These are phyloP conservation scores for Yamadazyma taylorii DNA, from an alignment of 1,139 yeast species.

Conservation along the genomic window DNA sequence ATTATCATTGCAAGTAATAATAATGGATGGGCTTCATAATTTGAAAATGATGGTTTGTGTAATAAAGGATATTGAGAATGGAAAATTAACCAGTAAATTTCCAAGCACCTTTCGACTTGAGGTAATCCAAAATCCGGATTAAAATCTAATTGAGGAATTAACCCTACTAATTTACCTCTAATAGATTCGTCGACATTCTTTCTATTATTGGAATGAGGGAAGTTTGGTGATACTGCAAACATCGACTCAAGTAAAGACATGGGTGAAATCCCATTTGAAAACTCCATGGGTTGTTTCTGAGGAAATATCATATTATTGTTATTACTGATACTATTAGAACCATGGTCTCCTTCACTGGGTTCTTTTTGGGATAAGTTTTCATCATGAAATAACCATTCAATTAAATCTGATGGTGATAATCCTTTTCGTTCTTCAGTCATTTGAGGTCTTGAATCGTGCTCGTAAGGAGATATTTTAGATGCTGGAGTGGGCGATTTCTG, in stretches of 20 bases:
- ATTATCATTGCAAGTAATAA: constrained; percentile 55
- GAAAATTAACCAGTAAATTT: constrained; percentile 53
- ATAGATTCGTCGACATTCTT: constrained; percentile 25
- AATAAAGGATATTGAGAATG: constrained; percentile 62
- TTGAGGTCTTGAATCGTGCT: neutral
- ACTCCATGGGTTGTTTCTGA: constrained; percentile 8
- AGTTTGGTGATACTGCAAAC: constrained; percentile 30
- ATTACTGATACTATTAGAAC: constrained; percentile 5
- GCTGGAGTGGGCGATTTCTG: constrained; percentile 2
- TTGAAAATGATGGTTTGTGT: constrained; percentile 60
- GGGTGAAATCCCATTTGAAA: constrained; percentile 21
- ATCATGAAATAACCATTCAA: constrained; percentile 32
- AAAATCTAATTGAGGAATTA: constrained; percentile 34
- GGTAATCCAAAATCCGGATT: constrained; percentile 27
- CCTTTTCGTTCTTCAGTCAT: constrained; percentile 1
- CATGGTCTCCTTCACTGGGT: constrained; percentile 5
- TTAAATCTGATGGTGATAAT: constrained; percentile 29
- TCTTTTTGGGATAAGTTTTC: constrained; percentile 13
- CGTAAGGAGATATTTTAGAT: constrained; percentile 1
- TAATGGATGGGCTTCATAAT: constrained; percentile 51
- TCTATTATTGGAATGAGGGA: constrained; percentile 29
- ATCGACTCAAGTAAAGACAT: constrained; percentile 30
- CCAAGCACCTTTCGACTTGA: constrained; percentile 28
- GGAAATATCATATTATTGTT: constrained; percentile 2
- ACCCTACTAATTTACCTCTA: constrained; percentile 26